Evolutionary conservation across 139 green algal genomes (phyloP), one percentile per base, ranked within the genome.

Genomic region (Edaphochlamys debaryana): DNA sequence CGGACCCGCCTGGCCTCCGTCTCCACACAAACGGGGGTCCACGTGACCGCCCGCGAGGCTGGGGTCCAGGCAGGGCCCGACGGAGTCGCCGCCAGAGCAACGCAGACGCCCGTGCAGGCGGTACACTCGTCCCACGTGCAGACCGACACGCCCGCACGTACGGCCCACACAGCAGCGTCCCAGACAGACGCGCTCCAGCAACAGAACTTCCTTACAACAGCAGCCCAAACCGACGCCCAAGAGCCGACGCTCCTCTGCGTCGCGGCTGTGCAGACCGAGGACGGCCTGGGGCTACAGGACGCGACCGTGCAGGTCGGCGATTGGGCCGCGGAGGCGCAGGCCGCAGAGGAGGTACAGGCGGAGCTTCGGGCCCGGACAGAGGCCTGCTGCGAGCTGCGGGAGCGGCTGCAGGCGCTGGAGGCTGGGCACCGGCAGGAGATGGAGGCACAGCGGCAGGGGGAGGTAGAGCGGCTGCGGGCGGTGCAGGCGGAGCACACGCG

Each of bases 381-480:
- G 45, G 45, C 45, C 9, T 63, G 54, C 17, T 9, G 7, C 5
- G 29, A 48, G 60, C 42, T 70, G 41, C 40, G 37, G n/a, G 30
- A 34, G 30, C 60, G 60, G 40, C 40, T 81, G 60, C 62, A 52
- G 11, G 76, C 62, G 7, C 23, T 73, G 22, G 23, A 63, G 63
- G 20, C 29, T n/a, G 32, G 52, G 32, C 62, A 67, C 7, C 11
- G 32, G 25, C 5, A 6, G 6, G 42, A 74, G 23, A 42, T 64
- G 42, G 42, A 56, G 42, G 63, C 60, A 32, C 19, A 32, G n/a
- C 32, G 23, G 32, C 11, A 25, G 22, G 76, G 69, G 29, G 76
- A 82, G 76, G 17, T 67, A 63, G 30, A 11, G 32, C 41, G 76
- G 63, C 76, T 82, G 76, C 62, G 70, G 42, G 63, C n/a, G 22